Conservation (phyloP, 768 basidiomycete species). For the Arthromyces matolae region DNA sequence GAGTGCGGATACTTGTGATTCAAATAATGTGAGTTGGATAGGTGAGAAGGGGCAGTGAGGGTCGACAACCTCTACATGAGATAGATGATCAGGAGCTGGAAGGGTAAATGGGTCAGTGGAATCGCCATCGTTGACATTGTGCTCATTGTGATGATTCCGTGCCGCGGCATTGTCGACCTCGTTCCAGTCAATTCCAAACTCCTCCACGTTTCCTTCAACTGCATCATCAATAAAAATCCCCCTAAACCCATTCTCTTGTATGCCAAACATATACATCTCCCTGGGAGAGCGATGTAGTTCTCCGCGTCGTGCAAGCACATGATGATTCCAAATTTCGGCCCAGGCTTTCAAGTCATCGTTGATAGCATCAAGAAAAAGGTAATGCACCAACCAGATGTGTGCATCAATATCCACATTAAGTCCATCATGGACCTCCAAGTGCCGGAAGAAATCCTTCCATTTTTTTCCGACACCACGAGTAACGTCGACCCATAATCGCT, state of each 20-base stretch:
- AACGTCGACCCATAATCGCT: slow-evolving; percentile 37
- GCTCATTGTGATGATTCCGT: slow-evolving; percentile 10
- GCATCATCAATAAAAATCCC: slow-evolving; percentile 17
- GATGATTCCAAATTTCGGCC: slow-evolving; percentile 33
- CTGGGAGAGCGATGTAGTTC: slow-evolving; percentile 17
- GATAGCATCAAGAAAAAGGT: slow-evolving; percentile 31
- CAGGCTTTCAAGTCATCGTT: slow-evolving; percentile 30
- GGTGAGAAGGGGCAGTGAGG: neutral
- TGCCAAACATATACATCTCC: slow-evolving; percentile 30
- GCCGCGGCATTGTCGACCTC: slow-evolving; percentile 10
- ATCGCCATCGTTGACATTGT: slow-evolving; percentile 9
- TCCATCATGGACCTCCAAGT: slow-evolving; percentile 26
- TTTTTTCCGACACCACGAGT: slow-evolving; percentile 30
- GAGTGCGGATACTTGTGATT: neutral
- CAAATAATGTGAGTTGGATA: neutral
- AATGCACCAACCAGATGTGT: slow-evolving; percentile 40
- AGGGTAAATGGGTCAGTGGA: neutral
- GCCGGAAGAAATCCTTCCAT: slow-evolving; percentile 36
- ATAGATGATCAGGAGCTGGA: neutral
- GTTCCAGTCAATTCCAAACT: slow-evolving; percentile 27
- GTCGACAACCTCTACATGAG: neutral
- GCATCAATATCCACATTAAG: slow-evolving; percentile 21
- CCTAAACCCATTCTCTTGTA: slow-evolving; percentile 26
- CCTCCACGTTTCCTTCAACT: slow-evolving; percentile 13
- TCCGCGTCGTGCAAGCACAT: slow-evolving; percentile 20